Evolutionary conservation across 805 yeast genomes (phyloP), one percentile per base, ranked within the genome.

Genomic region (Yarrowia phangngaensis): DNA sequence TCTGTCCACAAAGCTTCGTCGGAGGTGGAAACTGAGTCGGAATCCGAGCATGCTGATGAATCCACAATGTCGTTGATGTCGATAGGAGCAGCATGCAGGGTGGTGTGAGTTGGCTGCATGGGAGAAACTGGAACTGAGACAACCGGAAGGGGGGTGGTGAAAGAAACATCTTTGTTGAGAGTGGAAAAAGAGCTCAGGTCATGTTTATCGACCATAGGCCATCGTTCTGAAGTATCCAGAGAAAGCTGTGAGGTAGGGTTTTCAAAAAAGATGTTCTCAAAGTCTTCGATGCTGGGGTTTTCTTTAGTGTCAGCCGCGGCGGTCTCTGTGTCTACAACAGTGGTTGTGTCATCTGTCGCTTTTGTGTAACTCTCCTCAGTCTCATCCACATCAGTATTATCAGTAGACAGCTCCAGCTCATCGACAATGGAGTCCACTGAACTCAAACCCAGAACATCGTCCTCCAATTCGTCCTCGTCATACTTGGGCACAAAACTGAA

Each of bases 1-100:
- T 49, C 46, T 20, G 54, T 38, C 54, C 52, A 48, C 14, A 51
- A 45, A n/a, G 53, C 51, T 9, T 54, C 52, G 24, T 51, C 28
- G 29, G 57, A 50, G 9, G 57, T 36, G 19, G 51, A 36, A 11
- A 52, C 43, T 6, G 43, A 14, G 24, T 41, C 48, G 16, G 48
- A 41, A 22, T 41, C 48, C 11, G 45, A 38, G 32, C 45, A 38
- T 13, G 45, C 45, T 11, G 45, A 38, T 24, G 31, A 24, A 32
- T 38, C 45, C 4, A 38, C 45, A 20, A 38, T 26, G 20, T 38
- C 45, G 45, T 38, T 38, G 11, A 38, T 38, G 32, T 38, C 45
- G 15, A 38, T 20, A 9, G 41, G 22, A 4, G 28, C 7, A 5
- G 41, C 9, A 22, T 22, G 41, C 9, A 23, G 30, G 3, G 30